Percentiles rank a stretch among this genome's conserved stretches.
phyloP scores from a whole-genome alignment of 495 filamentous ascomycete species.

The Alectoria sarmentosa region DNA sequence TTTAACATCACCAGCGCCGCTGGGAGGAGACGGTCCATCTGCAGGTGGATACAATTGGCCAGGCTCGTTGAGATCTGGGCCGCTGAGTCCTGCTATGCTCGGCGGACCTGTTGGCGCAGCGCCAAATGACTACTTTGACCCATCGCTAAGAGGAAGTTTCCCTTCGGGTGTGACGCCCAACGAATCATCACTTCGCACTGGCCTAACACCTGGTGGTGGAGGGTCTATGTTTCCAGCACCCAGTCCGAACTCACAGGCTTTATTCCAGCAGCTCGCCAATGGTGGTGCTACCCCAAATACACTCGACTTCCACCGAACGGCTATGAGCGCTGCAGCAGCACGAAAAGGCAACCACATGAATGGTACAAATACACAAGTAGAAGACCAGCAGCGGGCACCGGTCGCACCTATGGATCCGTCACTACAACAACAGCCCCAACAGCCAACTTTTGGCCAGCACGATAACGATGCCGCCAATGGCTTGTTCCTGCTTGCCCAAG shows the following conservation, averaged over 20 bases:
- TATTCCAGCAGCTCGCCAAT: conserved; percentile 71
- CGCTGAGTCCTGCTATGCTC: conserved; percentile 95
- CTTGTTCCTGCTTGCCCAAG: conserved; percentile 80
- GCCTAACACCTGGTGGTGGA: conserved; percentile 88
- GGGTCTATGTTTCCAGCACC: conserved; percentile 96
- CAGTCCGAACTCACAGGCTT: conserved; percentile 74
- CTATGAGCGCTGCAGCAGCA: conserved; percentile 68
- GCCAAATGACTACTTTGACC: conserved; percentile 70
- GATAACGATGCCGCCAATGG: conserved; percentile 96
- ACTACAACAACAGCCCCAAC: conserved; percentile 36
- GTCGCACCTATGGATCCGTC: conserved; percentile 46
- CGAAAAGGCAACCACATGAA: conserved; percentile 39
- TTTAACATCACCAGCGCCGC: conserved; percentile 80
- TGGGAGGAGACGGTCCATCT: conserved; percentile 61
- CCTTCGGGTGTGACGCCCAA: conserved; percentile 68
- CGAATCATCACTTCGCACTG: conserved; percentile 88
- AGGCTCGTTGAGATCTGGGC: conserved; percentile 82
- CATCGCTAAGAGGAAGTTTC: conserved; percentile 75
- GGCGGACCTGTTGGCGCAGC: conserved; percentile 68
- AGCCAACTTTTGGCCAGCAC: conserved; percentile 67
- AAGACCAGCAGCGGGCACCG: conserved; percentile 41
- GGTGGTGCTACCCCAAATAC: conserved; percentile 83
- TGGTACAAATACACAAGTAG: conserved; percentile 44
- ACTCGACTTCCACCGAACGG: conserved; percentile 91
- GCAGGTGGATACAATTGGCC: conserved; percentile 68